A percentile compares a stretch with the other conserved stretches of the same genome.
Evolutionary conservation across 495 filamentous ascomycete species (phyloP).

Genomic region (Tuber microsphaerosporum): DNA sequence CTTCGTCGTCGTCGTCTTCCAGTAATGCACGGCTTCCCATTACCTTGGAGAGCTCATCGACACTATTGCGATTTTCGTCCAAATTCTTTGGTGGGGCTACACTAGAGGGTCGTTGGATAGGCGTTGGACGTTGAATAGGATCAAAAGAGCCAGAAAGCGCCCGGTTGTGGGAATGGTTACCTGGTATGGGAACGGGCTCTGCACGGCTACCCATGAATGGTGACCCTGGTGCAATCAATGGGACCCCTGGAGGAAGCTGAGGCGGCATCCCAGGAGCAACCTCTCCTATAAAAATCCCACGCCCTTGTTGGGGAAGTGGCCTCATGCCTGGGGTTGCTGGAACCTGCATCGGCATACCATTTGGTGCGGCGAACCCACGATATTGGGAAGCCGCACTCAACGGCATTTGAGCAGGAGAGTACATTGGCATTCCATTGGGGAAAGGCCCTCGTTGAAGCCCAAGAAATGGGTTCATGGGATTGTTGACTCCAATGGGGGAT

Average conservation of each 20-base stretch:
- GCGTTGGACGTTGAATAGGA: slow-evolving; percentile 70
- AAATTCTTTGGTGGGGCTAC: slow-evolving; percentile 53
- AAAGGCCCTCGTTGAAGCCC: slow-evolving; percentile 49
- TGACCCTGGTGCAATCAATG: slow-evolving; percentile 46
- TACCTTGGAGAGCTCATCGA: slow-evolving; percentile 71
- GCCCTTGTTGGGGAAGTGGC: slow-evolving; percentile 52
- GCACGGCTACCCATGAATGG: slow-evolving; percentile 42
- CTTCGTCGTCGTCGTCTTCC: slow-evolving; percentile 67
- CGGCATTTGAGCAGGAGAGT: slow-evolving; percentile 39
- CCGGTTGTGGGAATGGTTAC: slow-evolving; percentile 46
- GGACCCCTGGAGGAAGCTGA: slow-evolving; percentile 46
- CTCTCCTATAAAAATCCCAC: slow-evolving; percentile 59
- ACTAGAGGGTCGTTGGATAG: slow-evolving; percentile 82
- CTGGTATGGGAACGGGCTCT: slow-evolving; percentile 47
- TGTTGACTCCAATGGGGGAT: slow-evolving; percentile 43
- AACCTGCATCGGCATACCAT: slow-evolving; percentile 49
- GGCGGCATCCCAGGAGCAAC: slow-evolving; percentile 47
- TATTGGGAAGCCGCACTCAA: slow-evolving; percentile 46
- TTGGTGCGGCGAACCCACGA: slow-evolving; percentile 52
- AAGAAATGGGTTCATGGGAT: slow-evolving; percentile 48
- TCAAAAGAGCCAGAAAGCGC: slow-evolving; percentile 47
- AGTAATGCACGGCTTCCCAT: slow-evolving; percentile 92
- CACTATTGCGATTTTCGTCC: slow-evolving; percentile 48
- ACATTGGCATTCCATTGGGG: slow-evolving; percentile 42
- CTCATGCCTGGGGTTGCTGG: slow-evolving; percentile 43